Evolutionary conservation across 148 eudicot species (phyloP).

Genomic region (Cornus florida): DNA sequence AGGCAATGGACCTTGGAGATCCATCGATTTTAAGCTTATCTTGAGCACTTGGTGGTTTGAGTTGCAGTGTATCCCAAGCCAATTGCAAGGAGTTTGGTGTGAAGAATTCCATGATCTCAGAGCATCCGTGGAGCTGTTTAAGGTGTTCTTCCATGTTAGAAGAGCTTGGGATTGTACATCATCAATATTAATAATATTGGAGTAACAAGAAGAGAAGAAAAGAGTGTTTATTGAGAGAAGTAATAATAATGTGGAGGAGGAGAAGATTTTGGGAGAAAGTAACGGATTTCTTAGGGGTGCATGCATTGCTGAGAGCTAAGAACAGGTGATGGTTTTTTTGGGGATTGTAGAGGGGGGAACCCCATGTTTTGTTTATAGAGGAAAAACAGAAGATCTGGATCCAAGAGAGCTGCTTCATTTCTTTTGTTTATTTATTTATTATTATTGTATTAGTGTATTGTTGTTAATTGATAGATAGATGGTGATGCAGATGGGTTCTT

Average conservation of each 20-base stretch:
- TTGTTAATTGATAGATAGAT: slow-evolving; percentile 27
- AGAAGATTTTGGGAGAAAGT: slow-evolving; percentile 25
- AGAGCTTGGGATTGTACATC: slow-evolving; percentile 84
- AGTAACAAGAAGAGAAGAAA: slow-evolving; percentile 34
- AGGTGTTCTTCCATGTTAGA: slow-evolving; percentile 66
- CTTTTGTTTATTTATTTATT: slow-evolving; percentile 31
- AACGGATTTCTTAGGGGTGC: slow-evolving; percentile 43
- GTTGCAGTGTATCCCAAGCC: slow-evolving; percentile 75
- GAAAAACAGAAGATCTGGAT: slow-evolving; percentile 51
- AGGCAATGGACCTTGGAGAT: slow-evolving; percentile 76
- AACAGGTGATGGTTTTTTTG: slow-evolving; percentile 34
- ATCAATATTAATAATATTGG: slow-evolving; percentile 27
- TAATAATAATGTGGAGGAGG: slow-evolving; percentile 7
- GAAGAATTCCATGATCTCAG: slow-evolving; percentile 59
- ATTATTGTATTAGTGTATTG: slow-evolving; percentile 1
- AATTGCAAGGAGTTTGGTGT: slow-evolving; percentile 63
- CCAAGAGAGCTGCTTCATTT: slow-evolving; percentile 32
- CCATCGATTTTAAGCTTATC: slow-evolving; percentile 46
- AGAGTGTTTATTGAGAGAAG: slow-evolving; percentile 24
- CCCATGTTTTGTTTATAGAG: slow-evolving; percentile 96
- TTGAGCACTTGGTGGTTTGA: slow-evolving; percentile 35
- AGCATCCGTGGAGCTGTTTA: slow-evolving; percentile 45
- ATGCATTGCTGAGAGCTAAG: slow-evolving; percentile 46
- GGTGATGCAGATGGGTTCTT: slow-evolving; percentile 33
- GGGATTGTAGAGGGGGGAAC: slow-evolving; percentile 85